A percentile compares a stretch with the other conserved stretches of the same genome.
phyloP scores from a whole-genome alignment of 2,329 filamentous ascomycete species.

The Pseudopyrenochaeta lycopersici region DNA sequence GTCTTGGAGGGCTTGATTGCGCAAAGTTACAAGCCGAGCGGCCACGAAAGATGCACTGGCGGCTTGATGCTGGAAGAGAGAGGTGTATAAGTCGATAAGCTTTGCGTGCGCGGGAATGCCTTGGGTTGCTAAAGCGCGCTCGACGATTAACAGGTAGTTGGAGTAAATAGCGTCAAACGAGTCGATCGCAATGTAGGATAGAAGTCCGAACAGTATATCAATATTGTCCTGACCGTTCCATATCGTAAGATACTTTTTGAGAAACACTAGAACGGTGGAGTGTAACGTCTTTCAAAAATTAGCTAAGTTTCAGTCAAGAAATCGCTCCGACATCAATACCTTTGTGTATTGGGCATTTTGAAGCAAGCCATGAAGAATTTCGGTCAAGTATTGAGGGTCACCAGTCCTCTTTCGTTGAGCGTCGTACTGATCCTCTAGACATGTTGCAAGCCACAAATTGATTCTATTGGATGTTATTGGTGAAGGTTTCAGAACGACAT shows the following conservation, averaged over 20 bases:
- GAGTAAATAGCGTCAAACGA: constrained; percentile 59
- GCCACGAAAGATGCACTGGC: constrained; percentile 42
- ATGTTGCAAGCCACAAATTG: constrained; percentile 49
- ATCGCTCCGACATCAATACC: constrained; percentile 23
- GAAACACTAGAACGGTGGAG: constrained; percentile 41
- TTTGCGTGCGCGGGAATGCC: constrained; percentile 62
- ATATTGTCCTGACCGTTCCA: constrained; percentile 48
- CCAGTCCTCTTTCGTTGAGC: constrained; percentile 20
- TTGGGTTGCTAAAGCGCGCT: constrained; percentile 51
- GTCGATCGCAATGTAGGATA: constrained; percentile 52
- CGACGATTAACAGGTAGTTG: constrained; percentile 51
- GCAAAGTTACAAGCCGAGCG: constrained; percentile 49
- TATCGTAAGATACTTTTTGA: constrained; percentile 44
- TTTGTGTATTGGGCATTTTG: constrained; percentile 47
- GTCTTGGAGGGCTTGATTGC: constrained; percentile 44
- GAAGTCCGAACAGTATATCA: constrained; percentile 62
- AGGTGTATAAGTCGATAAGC: constrained; percentile 73
- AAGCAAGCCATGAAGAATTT: constrained; percentile 44
- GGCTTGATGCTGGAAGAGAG: constrained; percentile 67
- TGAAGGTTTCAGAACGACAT: constrained; percentile 64
- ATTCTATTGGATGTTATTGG: constrained; percentile 39
- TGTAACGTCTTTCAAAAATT: constrained; percentile 38
- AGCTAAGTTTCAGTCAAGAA: neutral
- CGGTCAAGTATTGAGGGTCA: constrained; percentile 31
- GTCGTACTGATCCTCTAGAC: constrained; percentile 48